Percentiles rank a stretch among this genome's conserved stretches.
phyloP scores from a whole-genome alignment of 192 early-diverging fungal species.

The Jimgerdemannia flammicorona region DNA sequence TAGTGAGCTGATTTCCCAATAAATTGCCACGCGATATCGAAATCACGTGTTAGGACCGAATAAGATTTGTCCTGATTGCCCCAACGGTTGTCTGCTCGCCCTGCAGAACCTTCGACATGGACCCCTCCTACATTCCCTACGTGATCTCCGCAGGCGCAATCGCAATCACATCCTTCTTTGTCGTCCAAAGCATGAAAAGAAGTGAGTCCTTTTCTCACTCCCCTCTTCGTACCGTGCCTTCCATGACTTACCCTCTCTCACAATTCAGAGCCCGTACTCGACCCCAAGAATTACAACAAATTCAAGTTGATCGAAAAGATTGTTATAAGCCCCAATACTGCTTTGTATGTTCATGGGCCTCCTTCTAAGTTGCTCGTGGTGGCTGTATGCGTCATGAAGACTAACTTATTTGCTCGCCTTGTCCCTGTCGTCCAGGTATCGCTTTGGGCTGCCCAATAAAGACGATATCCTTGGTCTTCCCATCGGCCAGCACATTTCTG shows the following conservation, averaged over 20 bases:
- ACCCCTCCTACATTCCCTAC: neutral
- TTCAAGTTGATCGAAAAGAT: slow-evolving; percentile 78
- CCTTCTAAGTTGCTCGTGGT: neutral
- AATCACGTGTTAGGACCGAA: neutral
- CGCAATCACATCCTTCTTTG: neutral
- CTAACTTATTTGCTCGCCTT: slow-evolving; percentile 6
- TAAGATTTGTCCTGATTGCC: neutral
- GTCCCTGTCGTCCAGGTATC: slow-evolving; percentile 53
- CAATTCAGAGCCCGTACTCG: slow-evolving; percentile 47
- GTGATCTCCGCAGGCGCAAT: neutral
- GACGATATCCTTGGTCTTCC: slow-evolving; percentile 79
- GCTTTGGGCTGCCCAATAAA: slow-evolving; percentile 71
- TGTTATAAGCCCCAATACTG: slow-evolving; percentile 79
- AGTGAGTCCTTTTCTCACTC: neutral
- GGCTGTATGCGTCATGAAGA: neutral
- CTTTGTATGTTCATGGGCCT: slow-evolving; percentile 54
- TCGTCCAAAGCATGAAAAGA: neutral
- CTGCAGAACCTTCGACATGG: neutral
- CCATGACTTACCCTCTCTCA: neutral
- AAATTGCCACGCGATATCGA: too few relatives aligned
- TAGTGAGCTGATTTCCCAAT: too few relatives aligned
- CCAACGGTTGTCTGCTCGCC: neutral
- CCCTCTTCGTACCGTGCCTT: neutral
- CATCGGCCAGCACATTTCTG: slow-evolving; percentile 90
- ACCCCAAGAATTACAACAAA: slow-evolving; percentile 68